Percentiles rank a stretch among this genome's conserved stretches.
Evolutionary conservation across 1,284 basidiomycete species (phyloP).

Genomic region (Ceratorhiza oryzae-sativae): DNA sequence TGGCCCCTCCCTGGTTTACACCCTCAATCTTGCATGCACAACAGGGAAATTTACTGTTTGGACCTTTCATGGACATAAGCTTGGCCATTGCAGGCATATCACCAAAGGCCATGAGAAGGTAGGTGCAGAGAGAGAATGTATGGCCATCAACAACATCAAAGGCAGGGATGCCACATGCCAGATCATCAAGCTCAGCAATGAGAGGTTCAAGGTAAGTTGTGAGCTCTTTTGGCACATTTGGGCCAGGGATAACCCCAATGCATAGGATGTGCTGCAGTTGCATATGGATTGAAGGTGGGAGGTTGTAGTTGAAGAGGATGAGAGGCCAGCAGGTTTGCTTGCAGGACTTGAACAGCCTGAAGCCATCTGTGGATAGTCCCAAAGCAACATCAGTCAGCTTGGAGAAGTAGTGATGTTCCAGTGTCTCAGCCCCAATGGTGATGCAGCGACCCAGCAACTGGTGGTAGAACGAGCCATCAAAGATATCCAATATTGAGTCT

Average conservation of each 20-base stretch:
- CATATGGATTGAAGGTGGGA: constrained; percentile 39
- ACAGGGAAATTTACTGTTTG: constrained; percentile 41
- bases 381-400: constrained; percentile 49
- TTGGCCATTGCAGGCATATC: constrained; percentile 43
- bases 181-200: constrained; percentile 36
- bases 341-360: constrained; percentile 39
- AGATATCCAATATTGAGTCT: constrained; percentile 45
- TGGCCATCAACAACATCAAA: constrained; percentile 23
- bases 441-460: constrained; percentile 17
- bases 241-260: constrained; percentile 42
- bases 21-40: constrained; percentile 41
- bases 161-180: constrained; percentile 38
- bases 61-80: constrained; percentile 43
- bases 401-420: constrained; percentile 47
- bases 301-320: constrained; percentile 43
- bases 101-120: constrained; percentile 39
- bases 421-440: constrained; percentile 43
- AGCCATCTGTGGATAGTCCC: constrained; percentile 47
- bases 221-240: constrained; percentile 41
- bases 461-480: constrained; percentile 40
- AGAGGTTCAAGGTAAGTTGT: constrained; percentile 43
- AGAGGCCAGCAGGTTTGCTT: constrained; percentile 49
- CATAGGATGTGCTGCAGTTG: constrained; percentile 40
- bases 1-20: constrained; percentile 3
- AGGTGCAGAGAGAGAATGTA: constrained; percentile 39